phyloP scores from a whole-genome alignment of 768 basidiomycete genomes.

The Chlorophyllum brunneum region DNA sequence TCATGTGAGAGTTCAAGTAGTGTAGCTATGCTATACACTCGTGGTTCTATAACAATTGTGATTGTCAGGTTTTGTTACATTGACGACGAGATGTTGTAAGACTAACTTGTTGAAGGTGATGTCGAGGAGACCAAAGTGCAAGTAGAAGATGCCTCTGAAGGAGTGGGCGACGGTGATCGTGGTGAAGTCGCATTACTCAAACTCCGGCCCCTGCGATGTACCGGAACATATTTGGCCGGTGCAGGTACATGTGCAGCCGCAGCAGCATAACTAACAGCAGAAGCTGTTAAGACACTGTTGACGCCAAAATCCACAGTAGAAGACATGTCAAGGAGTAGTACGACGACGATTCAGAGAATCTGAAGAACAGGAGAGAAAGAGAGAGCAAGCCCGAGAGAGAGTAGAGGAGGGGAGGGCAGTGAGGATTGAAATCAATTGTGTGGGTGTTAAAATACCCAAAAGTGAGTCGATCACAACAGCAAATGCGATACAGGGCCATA shows the following conservation, averaged over 20 bases:
- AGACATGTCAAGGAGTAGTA: background rate
- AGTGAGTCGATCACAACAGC: background rate
- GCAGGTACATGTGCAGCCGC: background rate
- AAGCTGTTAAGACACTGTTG: no score
- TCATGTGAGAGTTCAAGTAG: conserved; percentile 8
- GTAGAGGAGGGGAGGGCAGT: background rate
- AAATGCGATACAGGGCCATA: background rate
- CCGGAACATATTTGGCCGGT: conserved; percentile 9
- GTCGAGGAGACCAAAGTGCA: conserved; percentile 1
- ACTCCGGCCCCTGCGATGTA: conserved; percentile 2
- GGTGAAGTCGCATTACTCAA: background rate
- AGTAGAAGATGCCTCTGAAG: conserved; percentile 2
- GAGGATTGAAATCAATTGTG: no score
- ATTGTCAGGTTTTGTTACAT: background rate
- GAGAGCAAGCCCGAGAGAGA: background rate
- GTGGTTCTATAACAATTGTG: background rate
- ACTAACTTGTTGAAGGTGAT: background rate
- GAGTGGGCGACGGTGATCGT: conserved; percentile 4
- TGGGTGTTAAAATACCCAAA: background rate
- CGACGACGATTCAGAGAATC: background rate
- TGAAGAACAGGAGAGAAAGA: background rate
- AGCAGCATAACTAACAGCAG: background rate
- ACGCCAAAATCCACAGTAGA: no score
- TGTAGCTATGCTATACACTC: conserved; percentile 8
- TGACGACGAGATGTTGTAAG: background rate